A percentile compares a stretch with the other conserved stretches of the same genome.
These are phyloP conservation scores for Glycine latifolia DNA, from an alignment of 306 rosid genomes.

Conservation along the genomic window DNA sequence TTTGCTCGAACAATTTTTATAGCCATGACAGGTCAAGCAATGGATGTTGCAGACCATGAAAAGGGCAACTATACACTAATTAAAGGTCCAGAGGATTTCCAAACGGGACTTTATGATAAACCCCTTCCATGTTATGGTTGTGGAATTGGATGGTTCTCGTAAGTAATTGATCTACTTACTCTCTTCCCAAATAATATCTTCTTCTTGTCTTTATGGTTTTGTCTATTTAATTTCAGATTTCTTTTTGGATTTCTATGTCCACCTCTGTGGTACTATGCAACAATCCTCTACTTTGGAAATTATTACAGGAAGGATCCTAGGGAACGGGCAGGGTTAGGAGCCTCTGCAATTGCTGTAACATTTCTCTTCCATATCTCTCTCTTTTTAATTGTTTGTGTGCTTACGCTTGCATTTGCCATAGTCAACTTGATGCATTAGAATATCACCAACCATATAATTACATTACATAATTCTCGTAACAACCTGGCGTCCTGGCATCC, in stretches of 20 bases:
- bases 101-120: slow-evolving; percentile 77
- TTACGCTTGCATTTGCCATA: slow-evolving; percentile 18
- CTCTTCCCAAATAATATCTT: slow-evolving; percentile 36
- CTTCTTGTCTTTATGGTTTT: slow-evolving; percentile 39
- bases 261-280: slow-evolving; percentile 82
- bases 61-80: slow-evolving; percentile 74
- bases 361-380: slow-evolving; percentile 24
- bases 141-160: slow-evolving; percentile 99
- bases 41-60: slow-evolving; percentile 59
- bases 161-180: slow-evolving; percentile 50
- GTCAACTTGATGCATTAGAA: slow-evolving; percentile 26
- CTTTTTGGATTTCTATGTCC: slow-evolving; percentile 86
- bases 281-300: slow-evolving; percentile 86
- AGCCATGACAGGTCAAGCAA: slow-evolving; percentile 67
- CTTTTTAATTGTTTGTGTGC: background rate
- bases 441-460: background rate
- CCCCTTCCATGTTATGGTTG: slow-evolving; percentile 97
- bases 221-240: slow-evolving; percentile 64
- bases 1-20: slow-evolving; percentile 47
- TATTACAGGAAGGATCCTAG: slow-evolving; percentile 89
- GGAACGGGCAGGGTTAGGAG: slow-evolving; percentile 95
- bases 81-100: slow-evolving; percentile 78
- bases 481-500: background rate
- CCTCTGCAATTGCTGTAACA: slow-evolving; percentile 92
- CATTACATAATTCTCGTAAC: background rate